phyloP scores from a whole-genome alignment of 306 rosid species.

The Quercus aquifolioides region DNA sequence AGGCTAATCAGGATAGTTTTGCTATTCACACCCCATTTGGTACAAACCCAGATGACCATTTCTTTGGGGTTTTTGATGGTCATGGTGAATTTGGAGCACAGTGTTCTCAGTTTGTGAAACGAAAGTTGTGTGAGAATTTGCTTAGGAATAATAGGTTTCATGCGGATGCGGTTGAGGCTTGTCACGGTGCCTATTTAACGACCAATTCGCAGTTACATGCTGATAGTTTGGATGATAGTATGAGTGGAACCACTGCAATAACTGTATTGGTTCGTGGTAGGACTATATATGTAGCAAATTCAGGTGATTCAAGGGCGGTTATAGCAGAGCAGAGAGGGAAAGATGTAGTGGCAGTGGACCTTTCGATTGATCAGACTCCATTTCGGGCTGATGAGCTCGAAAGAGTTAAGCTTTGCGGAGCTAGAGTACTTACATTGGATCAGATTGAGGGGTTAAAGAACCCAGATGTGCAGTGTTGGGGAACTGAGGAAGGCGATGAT shows the following conservation, averaged over 20 bases:
- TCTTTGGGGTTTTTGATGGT: slow-evolving; percentile 95
- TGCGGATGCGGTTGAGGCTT: slow-evolving; percentile 77
- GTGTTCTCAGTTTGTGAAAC: slow-evolving; percentile 85
- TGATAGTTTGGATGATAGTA: slow-evolving; percentile 76
- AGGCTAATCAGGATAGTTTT: slow-evolving; percentile 95
- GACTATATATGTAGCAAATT: slow-evolving; percentile 81
- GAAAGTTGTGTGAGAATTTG: slow-evolving; percentile 85
- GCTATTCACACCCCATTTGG: slow-evolving; percentile 94
- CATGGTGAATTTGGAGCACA: slow-evolving; percentile 91
- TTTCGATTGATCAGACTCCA: slow-evolving; percentile 93
- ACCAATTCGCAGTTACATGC: slow-evolving; percentile 77
- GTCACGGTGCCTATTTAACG: slow-evolving; percentile 58
- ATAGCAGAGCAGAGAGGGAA: slow-evolving; percentile 76
- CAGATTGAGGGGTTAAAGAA: slow-evolving; percentile 97
- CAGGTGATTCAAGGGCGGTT: slow-evolving; percentile 94
- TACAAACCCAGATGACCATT: slow-evolving; percentile 63
- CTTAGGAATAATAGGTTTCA: slow-evolving; percentile 57
- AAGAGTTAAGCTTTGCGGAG: slow-evolving; percentile 91
- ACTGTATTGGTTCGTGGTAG: slow-evolving; percentile 80
- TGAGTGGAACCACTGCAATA: slow-evolving; percentile 97
- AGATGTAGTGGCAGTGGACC: slow-evolving; percentile 83
- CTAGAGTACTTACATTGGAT: slow-evolving; percentile 92
- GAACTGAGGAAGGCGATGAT: slow-evolving; percentile 86
- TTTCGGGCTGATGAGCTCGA: slow-evolving; percentile 75
- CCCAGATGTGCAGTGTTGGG: slow-evolving; percentile 96